These are phyloP conservation scores for Gnomoniopsis sp. DNA, from an alignment of 2,329 filamentous ascomycete species.

Conservation along the genomic window DNA sequence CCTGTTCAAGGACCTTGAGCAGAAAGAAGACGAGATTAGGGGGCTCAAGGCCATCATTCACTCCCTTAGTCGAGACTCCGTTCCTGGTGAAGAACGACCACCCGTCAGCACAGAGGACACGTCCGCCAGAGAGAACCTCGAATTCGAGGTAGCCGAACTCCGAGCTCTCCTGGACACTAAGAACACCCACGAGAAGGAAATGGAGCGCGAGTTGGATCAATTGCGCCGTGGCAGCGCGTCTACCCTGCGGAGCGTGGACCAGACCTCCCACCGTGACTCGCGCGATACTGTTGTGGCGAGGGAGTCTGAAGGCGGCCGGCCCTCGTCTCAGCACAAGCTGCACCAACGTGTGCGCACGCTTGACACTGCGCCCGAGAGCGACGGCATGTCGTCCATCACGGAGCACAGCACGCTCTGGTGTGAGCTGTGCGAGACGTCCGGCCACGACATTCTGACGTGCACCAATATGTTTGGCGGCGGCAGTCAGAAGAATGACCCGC, in stretches of 20 bases:
- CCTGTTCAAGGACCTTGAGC: slow-evolving; percentile 73
- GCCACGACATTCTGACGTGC: slow-evolving; percentile 92
- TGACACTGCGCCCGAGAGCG: slow-evolving; percentile 69
- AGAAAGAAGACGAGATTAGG: slow-evolving; percentile 95
- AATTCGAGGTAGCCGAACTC: slow-evolving; percentile 77
- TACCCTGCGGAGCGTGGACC: slow-evolving; percentile 45
- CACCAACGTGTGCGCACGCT: slow-evolving; percentile 50
- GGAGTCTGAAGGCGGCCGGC: slow-evolving; percentile 44
- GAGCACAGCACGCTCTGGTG: slow-evolving; percentile 80
- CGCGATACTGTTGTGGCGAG: slow-evolving; percentile 62
- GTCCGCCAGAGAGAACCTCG: slow-evolving; percentile 64
- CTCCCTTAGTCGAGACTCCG: slow-evolving; percentile 77
- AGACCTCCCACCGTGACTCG: slow-evolving; percentile 62
- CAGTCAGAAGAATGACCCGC: slow-evolving; percentile 21
- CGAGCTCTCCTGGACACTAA: slow-evolving; percentile 72
- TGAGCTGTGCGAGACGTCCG: slow-evolving; percentile 89
- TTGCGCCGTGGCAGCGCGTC: slow-evolving; percentile 47
- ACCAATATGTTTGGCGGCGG: slow-evolving; percentile 73
- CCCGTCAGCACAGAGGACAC: slow-evolving; percentile 54
- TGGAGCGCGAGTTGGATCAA: slow-evolving; percentile 75
- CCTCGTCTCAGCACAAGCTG: slow-evolving; percentile 41
- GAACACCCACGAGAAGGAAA: slow-evolving; percentile 71
- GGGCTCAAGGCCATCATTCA: slow-evolving; percentile 98
- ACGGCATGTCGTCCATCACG: slow-evolving; percentile 65
- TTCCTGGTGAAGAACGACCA: slow-evolving; percentile 37